phyloP scores from a whole-genome alignment of 2,329 filamentous ascomycete species.

The Colletotrichum brevisporum region DNA sequence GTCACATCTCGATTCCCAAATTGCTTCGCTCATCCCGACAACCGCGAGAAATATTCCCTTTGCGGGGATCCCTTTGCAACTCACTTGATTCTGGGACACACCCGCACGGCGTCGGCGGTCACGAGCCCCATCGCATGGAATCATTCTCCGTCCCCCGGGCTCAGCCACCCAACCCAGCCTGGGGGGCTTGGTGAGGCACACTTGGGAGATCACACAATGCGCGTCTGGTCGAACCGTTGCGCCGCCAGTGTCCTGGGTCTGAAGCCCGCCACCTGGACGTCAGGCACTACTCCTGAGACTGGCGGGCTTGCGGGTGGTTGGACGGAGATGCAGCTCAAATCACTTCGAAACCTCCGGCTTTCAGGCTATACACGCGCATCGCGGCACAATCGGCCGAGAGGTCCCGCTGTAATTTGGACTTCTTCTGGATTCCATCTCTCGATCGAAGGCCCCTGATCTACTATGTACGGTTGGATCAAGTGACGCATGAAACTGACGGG shows the following conservation, averaged over 20 bases:
- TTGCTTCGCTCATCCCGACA: slow-evolving; percentile 20
- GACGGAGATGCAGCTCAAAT: slow-evolving; percentile 13
- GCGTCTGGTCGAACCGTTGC: not conserved
- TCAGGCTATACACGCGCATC: not conserved
- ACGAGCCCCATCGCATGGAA: slow-evolving; percentile 8
- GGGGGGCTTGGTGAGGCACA: not conserved
- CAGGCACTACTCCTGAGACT: slow-evolving; percentile 12
- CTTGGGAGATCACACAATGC: slow-evolving; percentile 23
- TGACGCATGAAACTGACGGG: too few species aligned
- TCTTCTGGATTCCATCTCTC: not conserved
- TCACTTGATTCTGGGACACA: not conserved
- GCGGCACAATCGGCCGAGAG: slow-evolving; percentile 18
- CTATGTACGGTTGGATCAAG: too few species aligned
- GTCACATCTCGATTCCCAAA: slow-evolving; percentile 19
- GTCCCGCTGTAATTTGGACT: not conserved
- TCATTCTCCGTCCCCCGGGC: not conserved
- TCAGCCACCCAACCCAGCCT: slow-evolving; percentile 16
- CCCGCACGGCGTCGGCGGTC: not conserved
- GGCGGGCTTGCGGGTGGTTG: not conserved
- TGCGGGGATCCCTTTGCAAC: slow-evolving; percentile 7
- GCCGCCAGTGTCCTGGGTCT: not conserved
- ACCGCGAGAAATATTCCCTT: not conserved
- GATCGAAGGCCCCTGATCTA: not conserved
- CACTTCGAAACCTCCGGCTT: slow-evolving; percentile 22
- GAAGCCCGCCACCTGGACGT: not conserved